Conservation (phyloP, 106 monocot genomes). For the Platanthera guangdongensis region DNA sequence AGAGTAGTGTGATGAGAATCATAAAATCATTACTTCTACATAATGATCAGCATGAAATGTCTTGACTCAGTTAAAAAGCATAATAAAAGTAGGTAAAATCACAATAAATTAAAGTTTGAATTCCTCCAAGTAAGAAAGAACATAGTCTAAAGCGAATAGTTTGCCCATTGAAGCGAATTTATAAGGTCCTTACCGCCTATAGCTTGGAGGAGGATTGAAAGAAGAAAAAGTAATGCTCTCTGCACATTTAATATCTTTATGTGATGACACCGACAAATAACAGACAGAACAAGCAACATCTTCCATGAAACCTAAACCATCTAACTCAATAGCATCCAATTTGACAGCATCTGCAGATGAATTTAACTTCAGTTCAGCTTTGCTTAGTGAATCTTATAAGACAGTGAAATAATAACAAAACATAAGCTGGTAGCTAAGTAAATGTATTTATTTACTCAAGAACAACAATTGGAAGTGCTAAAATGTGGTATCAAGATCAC, state of each 20-base stretch:
- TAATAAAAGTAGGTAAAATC: not conserved
- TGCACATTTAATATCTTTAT: constrained; percentile 57
- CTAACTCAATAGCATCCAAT: constrained; percentile 53
- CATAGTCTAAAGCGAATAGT: not conserved
- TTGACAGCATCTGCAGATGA: constrained; percentile 20
- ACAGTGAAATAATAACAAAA: not conserved
- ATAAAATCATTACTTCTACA: not conserved
- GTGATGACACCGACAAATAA: constrained; percentile 38
- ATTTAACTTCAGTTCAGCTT: not conserved
- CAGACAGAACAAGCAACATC: constrained; percentile 50
- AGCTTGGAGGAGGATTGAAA: constrained; percentile 94
- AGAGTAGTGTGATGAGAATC: not conserved
- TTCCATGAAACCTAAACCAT: constrained; percentile 77
- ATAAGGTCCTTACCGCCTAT: constrained; percentile 54
- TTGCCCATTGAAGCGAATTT: not conserved
- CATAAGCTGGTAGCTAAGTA: not conserved
- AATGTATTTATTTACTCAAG: not conserved
- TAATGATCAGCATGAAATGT: not conserved
- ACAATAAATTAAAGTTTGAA: not conserved
- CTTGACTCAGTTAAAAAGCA: not conserved
- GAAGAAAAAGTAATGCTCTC: constrained; percentile 86
- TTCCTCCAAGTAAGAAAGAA: constrained; percentile 3
- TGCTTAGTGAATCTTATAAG: not conserved
- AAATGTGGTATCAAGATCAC: not conserved
- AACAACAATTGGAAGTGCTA: not conserved